These are phyloP conservation scores for Pyrenopolyporus hunteri DNA, from an alignment of 495 filamentous ascomycete species.

Conservation along the genomic window DNA sequence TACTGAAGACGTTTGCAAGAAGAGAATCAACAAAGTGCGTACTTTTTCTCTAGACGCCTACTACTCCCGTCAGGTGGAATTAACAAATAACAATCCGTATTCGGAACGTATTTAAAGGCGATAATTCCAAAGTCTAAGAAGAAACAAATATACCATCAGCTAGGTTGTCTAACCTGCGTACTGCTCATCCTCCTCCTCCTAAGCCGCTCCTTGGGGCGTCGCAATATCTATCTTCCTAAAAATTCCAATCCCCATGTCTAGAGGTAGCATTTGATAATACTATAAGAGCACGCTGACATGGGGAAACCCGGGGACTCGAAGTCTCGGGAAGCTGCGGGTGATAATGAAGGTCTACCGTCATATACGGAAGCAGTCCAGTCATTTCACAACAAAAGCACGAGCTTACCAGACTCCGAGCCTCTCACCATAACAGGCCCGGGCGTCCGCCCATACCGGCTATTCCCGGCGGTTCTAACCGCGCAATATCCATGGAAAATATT, in stretches of 20 bases:
- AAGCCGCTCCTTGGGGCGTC: too few relatives aligned
- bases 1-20: too few relatives aligned
- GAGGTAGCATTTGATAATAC: too few relatives aligned
- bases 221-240: not conserved
- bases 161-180: too few relatives aligned
- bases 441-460: slow-evolving; percentile 1
- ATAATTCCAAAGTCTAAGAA: too few relatives aligned
- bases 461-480: not conserved
- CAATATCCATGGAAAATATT: not conserved
- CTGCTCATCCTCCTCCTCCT: too few relatives aligned
- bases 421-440: not conserved
- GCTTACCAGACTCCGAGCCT: not conserved
- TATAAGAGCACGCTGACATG: not conserved
- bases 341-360: not conserved
- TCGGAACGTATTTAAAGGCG: too few relatives aligned
- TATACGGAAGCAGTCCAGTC: not conserved
- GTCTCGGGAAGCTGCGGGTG: not conserved
- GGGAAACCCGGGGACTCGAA: not conserved
- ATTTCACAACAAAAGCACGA: not conserved
- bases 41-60: too few relatives aligned
- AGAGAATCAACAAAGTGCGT: too few relatives aligned
- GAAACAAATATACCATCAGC: too few relatives aligned
- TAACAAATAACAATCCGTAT: too few relatives aligned
- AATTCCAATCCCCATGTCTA: not conserved
- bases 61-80: too few relatives aligned